These are phyloP conservation scores for Phaeosphaeriaceae sp. DNA, from an alignment of 2,329 filamentous ascomycete genomes.

Conservation along the genomic window DNA sequence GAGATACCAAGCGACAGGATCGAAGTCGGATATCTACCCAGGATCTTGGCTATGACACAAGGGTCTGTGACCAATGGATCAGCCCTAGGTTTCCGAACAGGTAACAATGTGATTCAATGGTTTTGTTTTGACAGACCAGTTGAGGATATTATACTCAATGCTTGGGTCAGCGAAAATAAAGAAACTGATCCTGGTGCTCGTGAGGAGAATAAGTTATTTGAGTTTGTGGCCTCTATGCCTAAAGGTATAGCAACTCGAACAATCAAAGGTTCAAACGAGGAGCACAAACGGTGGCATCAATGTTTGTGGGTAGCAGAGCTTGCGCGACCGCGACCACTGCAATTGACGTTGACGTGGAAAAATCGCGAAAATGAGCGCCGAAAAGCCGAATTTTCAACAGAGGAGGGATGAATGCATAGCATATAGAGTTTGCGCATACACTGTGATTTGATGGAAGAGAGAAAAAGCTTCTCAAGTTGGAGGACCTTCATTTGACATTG, in stretches of 20 bases:
- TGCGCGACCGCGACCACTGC: constrained; percentile 38
- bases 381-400: too few species aligned
- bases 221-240: constrained; percentile 22
- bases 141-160: constrained; percentile 4
- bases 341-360: constrained; percentile 16
- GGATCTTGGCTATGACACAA: constrained; percentile 12
- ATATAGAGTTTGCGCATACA: too few species aligned
- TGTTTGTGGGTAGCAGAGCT: constrained; percentile 30
- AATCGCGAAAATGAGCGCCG: constrained; percentile 5
- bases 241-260: constrained; percentile 11
- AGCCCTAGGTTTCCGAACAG: constrained; percentile 28
- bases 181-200: not conserved
- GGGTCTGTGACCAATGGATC: constrained; percentile 9
- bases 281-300: constrained; percentile 28
- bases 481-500: too few species aligned
- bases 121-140: constrained; percentile 23
- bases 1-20: constrained; percentile 17
- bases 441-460: too few species aligned
- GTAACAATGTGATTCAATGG: constrained; percentile 23
- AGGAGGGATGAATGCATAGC: too few species aligned
- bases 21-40: constrained; percentile 27
- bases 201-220: constrained; percentile 16
- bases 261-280: constrained; percentile 13
- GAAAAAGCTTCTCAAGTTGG: too few species aligned
- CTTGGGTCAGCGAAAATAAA: not conserved